Base-by-base conservation (phyloP, 2,329 filamentous ascomycete species). In the Stenocarpella maydis region DNA sequence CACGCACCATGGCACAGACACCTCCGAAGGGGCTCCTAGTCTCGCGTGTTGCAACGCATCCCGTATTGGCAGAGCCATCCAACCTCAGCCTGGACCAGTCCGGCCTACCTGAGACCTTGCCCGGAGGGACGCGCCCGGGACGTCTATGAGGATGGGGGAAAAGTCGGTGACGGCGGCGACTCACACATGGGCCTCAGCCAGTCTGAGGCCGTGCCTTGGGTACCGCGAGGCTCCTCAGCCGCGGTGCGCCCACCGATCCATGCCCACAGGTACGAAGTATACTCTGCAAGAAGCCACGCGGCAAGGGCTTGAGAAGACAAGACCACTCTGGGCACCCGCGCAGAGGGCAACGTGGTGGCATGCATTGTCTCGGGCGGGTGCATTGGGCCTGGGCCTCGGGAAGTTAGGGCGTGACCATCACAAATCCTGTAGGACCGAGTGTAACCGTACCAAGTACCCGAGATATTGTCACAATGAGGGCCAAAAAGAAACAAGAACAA, bases 221-320 rank as follows among this genome's bases (percentile, higher is more conserved):
- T n/a, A 34, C 45, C 39, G 39, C 55, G 26, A 61, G 55, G 15
- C n/a, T 10, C 19, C 19, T 61, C 55, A 61, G 55, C 55, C 55
- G 55, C 55, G 45, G 24, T 28, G 39, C 39, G 19, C 55, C 39
- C 39, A 1, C 10, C 55, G 14, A 45, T 8, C 55, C 55, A 34
- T 47, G 54, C 12, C 4, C 31, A n/a, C 28, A 12, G 34, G 9
- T 7, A 12, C 12, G n/a, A n/a, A 37, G 24, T 19, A 31, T 61
- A 26, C 54, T 31, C 45, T 45, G 39, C 55, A 45, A 26, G 45
- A 61, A 41, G 55, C n/a, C n/a, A n/a, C n/a, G n/a, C n/a, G n/a
- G n/a, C n/a, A n/a, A n/a, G n/a, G n/a, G n/a, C n/a, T n/a, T n/a
- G n/a, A n/a, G n/a, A n/a, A n/a, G 55, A 8, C 19, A n/a, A 7